phyloP scores from a whole-genome alignment of 1,284 basidiomycete species.

The Earliella scabrosa region DNA sequence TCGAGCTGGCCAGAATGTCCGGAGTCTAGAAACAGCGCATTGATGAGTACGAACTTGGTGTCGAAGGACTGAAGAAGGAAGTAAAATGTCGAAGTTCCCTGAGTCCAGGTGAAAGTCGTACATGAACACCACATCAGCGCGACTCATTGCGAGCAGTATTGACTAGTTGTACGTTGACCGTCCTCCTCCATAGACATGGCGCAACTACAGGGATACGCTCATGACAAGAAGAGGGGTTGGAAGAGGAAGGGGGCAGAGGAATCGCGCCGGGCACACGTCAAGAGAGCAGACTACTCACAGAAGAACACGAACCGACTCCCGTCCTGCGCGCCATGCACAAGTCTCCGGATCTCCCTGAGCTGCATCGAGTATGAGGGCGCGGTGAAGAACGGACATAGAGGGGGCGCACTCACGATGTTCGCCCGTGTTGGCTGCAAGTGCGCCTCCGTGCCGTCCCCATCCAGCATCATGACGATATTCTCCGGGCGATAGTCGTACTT shows the following conservation, averaged over 20 bases:
- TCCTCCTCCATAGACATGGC: too few species aligned
- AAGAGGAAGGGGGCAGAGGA: too few species aligned
- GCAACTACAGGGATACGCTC: too few species aligned
- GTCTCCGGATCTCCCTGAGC: slow-evolving; percentile 8
- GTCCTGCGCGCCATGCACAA: slow-evolving; percentile 8
- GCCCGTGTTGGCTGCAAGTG: slow-evolving; percentile 11
- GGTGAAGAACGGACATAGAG: not conserved
- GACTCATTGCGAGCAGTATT: not conserved
- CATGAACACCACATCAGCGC: too few species aligned
- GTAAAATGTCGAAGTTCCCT: too few species aligned
- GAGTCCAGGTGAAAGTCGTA: too few species aligned
- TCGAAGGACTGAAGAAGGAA: not conserved
- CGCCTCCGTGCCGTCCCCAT: not conserved
- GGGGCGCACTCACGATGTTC: slow-evolving; percentile 19
- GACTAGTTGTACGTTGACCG: too few species aligned
- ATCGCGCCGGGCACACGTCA: too few species aligned
- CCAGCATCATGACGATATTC: slow-evolving; percentile 14
- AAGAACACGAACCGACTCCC: slow-evolving; percentile 24
- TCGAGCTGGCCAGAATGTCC: slow-evolving; percentile 21
- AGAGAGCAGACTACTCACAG: slow-evolving; percentile 18
- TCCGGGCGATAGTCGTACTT: slow-evolving; percentile 11
- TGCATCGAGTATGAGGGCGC: not conserved
- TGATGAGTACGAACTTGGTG: not conserved
- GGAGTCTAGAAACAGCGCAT: slow-evolving; percentile 5
- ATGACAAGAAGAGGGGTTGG: too few species aligned